Evolutionary conservation across 306 rosid species (phyloP).

Genomic region (Canavalia gladiata): DNA sequence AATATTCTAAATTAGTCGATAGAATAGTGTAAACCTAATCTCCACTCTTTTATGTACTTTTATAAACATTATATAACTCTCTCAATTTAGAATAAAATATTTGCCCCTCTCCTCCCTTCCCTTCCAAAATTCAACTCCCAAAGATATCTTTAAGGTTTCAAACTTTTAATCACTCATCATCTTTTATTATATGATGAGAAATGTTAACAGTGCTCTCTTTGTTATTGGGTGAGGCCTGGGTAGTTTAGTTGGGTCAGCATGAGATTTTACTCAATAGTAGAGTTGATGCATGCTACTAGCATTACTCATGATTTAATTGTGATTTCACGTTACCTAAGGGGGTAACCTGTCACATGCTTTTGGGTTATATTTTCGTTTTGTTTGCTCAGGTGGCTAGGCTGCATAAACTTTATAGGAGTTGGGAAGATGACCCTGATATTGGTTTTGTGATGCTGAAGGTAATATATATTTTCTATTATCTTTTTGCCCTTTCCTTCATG

Average conservation of each 20-base stretch:
- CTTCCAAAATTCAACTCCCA: no score
- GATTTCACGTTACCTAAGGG: not conserved
- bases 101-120: no score
- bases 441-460: conserved; percentile 88
- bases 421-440: conserved; percentile 85
- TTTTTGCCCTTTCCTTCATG: not conserved
- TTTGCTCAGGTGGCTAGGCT: conserved; percentile 66
- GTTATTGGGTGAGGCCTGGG: not conserved
- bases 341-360: not conserved
- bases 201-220: not conserved
- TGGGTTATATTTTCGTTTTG: not conserved
- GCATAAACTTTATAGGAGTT: conserved; percentile 65
- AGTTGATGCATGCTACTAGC: not conserved
- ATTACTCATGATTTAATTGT: not conserved
- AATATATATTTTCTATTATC: not conserved
- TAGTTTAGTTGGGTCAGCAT: not conserved
- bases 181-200: not conserved
- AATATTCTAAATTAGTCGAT: no score
- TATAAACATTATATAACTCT: no score
- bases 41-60: no score
- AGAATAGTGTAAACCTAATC: no score
- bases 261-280: not conserved
- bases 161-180: not conserved
- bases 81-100: no score
- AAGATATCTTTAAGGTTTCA: not conserved